A percentile compares a stretch with the other conserved stretches of the same genome.
Evolutionary conservation across 2,329 filamentous ascomycete species (phyloP).

Genomic region (Mariannaea elegans): DNA sequence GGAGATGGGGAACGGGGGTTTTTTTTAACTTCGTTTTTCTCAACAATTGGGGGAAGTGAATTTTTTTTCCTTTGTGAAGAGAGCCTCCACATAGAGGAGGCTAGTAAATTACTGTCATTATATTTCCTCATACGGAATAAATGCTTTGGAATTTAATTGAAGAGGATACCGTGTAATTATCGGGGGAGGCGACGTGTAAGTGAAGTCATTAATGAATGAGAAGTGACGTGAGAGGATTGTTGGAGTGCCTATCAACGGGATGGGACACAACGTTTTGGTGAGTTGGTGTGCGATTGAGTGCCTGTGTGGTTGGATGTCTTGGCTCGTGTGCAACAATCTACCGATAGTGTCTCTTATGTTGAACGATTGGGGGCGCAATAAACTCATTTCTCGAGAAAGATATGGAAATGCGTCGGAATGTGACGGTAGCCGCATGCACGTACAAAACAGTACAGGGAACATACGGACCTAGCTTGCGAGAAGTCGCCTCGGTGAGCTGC

Average conservation of each 20-base stretch:
- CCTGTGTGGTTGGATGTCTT: not conserved
- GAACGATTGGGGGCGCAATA: conserved; percentile 19
- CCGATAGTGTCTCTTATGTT: not conserved
- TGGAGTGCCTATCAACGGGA: not conserved
- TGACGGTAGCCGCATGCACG: not conserved
- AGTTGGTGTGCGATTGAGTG: not conserved
- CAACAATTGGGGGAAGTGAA: conserved; percentile 43
- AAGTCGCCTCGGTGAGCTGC: not conserved
- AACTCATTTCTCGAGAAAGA: not conserved
- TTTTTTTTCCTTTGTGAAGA: not conserved
- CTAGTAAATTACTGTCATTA: not conserved
- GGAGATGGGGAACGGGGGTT: conserved; percentile 4
- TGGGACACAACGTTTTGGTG: not conserved
- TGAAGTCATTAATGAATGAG: too few relatives aligned
- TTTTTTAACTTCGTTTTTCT: conserved; percentile 33
- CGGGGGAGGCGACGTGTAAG: too few relatives aligned
- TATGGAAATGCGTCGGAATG: conserved; percentile 13
- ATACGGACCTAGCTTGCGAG: too few relatives aligned
- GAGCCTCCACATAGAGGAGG: not conserved
- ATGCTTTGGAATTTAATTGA: too few relatives aligned
- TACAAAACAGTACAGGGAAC: too few relatives aligned
- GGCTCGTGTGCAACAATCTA: not conserved
- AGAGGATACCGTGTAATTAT: too few relatives aligned
- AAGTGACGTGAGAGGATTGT: too few relatives aligned
- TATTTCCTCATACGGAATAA: too few relatives aligned